Base-by-base conservation (phyloP, 345 rosid species). In the Nephelium lappaceum region DNA sequence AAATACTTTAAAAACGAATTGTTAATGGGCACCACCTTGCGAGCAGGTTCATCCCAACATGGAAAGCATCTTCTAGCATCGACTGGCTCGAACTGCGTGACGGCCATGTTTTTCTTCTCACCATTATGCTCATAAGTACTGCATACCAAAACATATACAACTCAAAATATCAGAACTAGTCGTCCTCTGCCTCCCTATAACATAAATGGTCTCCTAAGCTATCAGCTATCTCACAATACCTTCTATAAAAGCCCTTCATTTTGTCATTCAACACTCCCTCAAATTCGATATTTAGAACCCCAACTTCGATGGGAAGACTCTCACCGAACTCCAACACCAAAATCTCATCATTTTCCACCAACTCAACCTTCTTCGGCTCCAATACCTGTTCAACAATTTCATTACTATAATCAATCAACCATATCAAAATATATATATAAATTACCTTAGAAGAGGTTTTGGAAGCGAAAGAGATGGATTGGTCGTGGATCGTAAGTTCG, bases 31-130 rank as follows among this genome's bases (percentile, higher is more conserved):
- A 45, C 27, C 55, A 76, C 99, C 97, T 96, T 96, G 97, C 92
- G 91, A 78, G 94, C 92, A 77, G 99, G 99, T 83, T 96, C 98
- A 77, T 96, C 99, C 99, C 99, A 94, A 75, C 99, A 96, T 0
- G 99, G 99, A 80, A 96, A 94, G 83, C 97, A 96, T 79, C 90
- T 87, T 81, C 99, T 89, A 36, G 98, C 98, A 87, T 96, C 97
- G 71, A 89, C 97, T 4, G 98, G 98, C 85, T 94, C 99, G 83
- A 96, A 96, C 83, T 96, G 98, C 2, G 98, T 96, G 67, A 94
- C 99, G 5, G 97, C 99, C 99, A 96, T 93, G 67, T 96, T 93
- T 92, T 88, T 96, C 90, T 89, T 94, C 87, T 93, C 94, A 72
- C 95, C 99, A 39, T 94, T 81, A 79, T 86, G 86, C 85, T 87